These are phyloP conservation scores for Straminergon stramineum DNA, from an alignment of 225 moss, liverwort and hornwort species.

Conservation along the genomic window DNA sequence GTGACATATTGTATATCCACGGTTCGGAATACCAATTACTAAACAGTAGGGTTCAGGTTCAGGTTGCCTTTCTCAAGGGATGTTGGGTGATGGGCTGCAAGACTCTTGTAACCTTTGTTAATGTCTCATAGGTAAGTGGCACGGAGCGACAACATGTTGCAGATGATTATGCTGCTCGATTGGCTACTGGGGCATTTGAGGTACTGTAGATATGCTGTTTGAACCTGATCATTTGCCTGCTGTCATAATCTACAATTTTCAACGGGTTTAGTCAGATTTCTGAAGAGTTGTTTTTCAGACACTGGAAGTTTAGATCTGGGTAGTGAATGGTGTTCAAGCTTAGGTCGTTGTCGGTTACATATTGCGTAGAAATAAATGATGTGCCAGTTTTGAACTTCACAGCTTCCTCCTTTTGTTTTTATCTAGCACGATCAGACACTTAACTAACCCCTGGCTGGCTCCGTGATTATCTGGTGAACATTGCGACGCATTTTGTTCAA, in stretches of 20 bases:
- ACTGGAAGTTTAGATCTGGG: not conserved
- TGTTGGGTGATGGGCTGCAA: not conserved
- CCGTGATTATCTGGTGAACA: not conserved
- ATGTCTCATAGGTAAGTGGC: conserved; percentile 55
- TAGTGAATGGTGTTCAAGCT: not conserved
- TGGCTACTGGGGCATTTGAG: conserved; percentile 70
- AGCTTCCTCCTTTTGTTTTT: not conserved
- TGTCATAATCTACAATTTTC: not conserved
- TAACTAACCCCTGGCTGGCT: not conserved
- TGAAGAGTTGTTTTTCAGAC: not conserved
- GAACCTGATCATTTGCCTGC: not conserved
- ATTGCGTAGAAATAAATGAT: not conserved
- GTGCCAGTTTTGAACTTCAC: not conserved
- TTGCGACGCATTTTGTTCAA: not conserved
- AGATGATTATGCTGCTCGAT: conserved; percentile 71
- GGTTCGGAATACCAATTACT: not conserved
- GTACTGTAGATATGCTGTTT: conserved; percentile 10
- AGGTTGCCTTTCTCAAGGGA: not conserved
- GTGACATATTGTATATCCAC: not conserved
- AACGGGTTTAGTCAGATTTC: not conserved
- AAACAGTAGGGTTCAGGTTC: not conserved
- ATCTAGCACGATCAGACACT: not conserved
- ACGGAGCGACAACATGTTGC: conserved; percentile 96
- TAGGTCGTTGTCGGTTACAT: not conserved
- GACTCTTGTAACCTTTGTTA: not conserved